Conservation (phyloP, 495 filamentous ascomycete species). For the Aspergillus affinis region DNA sequence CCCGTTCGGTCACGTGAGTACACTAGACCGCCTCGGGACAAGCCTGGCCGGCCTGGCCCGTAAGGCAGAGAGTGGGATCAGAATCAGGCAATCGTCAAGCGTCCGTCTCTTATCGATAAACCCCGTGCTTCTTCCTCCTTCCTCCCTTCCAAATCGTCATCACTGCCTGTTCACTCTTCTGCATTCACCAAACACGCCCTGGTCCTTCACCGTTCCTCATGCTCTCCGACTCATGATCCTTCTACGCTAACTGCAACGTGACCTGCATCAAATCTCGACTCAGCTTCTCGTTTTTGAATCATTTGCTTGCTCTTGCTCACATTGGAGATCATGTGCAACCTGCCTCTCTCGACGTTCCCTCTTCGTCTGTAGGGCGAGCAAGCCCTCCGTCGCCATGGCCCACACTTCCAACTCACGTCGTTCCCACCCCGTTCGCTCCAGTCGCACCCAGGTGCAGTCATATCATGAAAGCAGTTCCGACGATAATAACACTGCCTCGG, state of each 20-base stretch:
- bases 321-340: conserved; percentile 12
- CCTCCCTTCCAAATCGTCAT: conserved; percentile 3
- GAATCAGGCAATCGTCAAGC: conserved; percentile 1
- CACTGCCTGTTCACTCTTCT: neutral
- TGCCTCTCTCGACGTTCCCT: neutral
- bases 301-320: neutral
- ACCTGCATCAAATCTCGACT: neutral
- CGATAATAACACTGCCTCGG: conserved; percentile 20
- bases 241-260: too few relatives aligned
- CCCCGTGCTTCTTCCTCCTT: conserved; percentile 20
- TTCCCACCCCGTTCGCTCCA: conserved; percentile 39
- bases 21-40: conserved; percentile 2
- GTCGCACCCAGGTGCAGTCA: conserved; percentile 37
- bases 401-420: conserved; percentile 20
- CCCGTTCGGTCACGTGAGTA: conserved; percentile 17
- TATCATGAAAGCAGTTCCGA: conserved; percentile 42
- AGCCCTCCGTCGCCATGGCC: conserved; percentile 27
- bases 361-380: conserved; percentile 12
- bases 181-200: neutral
- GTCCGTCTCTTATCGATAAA: conserved; percentile 23
- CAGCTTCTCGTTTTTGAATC: neutral
- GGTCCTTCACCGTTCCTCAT: too few relatives aligned
- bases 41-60: neutral
- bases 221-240: too few relatives aligned
- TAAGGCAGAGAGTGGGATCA: conserved; percentile 4